Conservation (phyloP, 495 filamentous ascomycete genomes). For the Podospora conica region DNA sequence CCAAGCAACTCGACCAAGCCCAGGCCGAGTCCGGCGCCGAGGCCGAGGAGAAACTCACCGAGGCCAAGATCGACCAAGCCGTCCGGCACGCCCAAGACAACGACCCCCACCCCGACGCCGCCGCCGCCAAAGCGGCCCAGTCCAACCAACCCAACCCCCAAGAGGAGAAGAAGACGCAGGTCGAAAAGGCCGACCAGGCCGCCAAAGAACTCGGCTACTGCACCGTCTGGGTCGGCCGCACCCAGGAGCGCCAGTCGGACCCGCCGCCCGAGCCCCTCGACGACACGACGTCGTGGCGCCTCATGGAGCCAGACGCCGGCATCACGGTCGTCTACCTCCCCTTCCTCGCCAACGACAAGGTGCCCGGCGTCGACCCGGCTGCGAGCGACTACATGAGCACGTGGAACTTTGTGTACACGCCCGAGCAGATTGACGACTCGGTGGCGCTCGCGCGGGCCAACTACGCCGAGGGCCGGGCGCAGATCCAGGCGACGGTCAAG, state of each 20-base stretch:
- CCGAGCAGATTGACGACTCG: slow-evolving; percentile 74
- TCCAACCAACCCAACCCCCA: neutral
- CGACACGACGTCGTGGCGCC: slow-evolving; percentile 61
- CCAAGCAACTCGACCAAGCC: slow-evolving; percentile 61
- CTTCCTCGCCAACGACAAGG: slow-evolving; percentile 72
- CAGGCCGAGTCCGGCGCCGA: slow-evolving; percentile 54
- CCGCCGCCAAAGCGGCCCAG: neutral
- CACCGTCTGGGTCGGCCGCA: slow-evolving; percentile 90
- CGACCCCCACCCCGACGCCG: neutral
- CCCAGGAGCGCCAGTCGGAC: slow-evolving; percentile 55
- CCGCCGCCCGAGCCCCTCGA: slow-evolving; percentile 54
- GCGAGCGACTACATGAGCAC: slow-evolving; percentile 81
- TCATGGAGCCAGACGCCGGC: slow-evolving; percentile 72
- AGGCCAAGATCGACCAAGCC: slow-evolving; percentile 51
- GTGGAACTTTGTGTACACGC: slow-evolving; percentile 95
- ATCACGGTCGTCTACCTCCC: slow-evolving; percentile 90
- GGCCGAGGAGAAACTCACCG: slow-evolving; percentile 55
- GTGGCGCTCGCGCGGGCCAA: slow-evolving; percentile 80
- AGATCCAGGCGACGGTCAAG: slow-evolving; percentile 68
- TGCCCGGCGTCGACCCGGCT: slow-evolving; percentile 69
- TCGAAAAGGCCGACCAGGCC: slow-evolving; percentile 31
- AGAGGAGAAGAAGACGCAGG: slow-evolving; percentile 19
- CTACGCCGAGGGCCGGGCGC: slow-evolving; percentile 70
- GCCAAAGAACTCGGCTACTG: slow-evolving; percentile 73
- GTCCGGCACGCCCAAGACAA: slow-evolving; percentile 20